Conservation (phyloP, 73 alveolate genomes). For the Symbiodinium pilosum region DNA sequence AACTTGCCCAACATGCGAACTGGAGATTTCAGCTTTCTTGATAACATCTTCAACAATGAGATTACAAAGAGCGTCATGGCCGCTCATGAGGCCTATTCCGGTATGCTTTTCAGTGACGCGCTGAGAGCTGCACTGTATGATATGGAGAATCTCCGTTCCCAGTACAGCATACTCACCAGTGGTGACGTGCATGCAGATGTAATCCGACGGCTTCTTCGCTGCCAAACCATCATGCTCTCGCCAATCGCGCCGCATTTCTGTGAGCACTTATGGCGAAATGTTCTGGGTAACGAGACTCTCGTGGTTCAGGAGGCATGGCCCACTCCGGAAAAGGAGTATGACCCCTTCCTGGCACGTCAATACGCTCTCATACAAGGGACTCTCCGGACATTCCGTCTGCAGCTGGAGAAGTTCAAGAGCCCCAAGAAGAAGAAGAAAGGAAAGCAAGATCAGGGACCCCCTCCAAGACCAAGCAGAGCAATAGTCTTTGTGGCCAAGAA, state of each 20-base stretch:
- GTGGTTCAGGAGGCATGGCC: slow-evolving; percentile 97
- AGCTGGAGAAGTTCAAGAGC: slow-evolving; percentile 96
- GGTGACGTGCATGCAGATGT: slow-evolving; percentile 97
- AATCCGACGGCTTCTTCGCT: slow-evolving; percentile 96
- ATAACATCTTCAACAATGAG: slow-evolving; percentile 98
- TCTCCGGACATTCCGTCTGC: slow-evolving; percentile 96
- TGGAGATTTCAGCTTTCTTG: slow-evolving; percentile 96
- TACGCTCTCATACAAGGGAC: slow-evolving; percentile 96
- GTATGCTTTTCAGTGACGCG: slow-evolving; percentile 99
- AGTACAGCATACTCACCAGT: slow-evolving; percentile 97
- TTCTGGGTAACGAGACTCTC: slow-evolving; percentile 96
- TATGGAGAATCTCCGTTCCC: slow-evolving; percentile 98
- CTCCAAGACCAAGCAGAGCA: slow-evolving; percentile 83
- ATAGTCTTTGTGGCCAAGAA: slow-evolving; percentile 96
- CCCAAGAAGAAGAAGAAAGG: slow-evolving; percentile 95
- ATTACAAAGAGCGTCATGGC: slow-evolving; percentile 96
- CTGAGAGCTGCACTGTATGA: slow-evolving; percentile 98
- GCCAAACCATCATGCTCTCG: slow-evolving; percentile 96
- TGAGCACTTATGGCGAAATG: slow-evolving; percentile 98
- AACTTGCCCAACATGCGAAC: slow-evolving; percentile 95
- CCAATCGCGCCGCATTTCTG: slow-evolving; percentile 99
- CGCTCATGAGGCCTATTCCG: slow-evolving; percentile 97
- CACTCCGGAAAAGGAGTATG: slow-evolving; percentile 95
- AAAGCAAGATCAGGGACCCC: slow-evolving; percentile 95
- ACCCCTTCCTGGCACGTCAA: slow-evolving; percentile 96